Percentiles rank a stretch among this genome's conserved stretches.
These are phyloP conservation scores for Astrocystis sublimbata DNA, from an alignment of 495 filamentous ascomycete genomes.

Conservation along the genomic window DNA sequence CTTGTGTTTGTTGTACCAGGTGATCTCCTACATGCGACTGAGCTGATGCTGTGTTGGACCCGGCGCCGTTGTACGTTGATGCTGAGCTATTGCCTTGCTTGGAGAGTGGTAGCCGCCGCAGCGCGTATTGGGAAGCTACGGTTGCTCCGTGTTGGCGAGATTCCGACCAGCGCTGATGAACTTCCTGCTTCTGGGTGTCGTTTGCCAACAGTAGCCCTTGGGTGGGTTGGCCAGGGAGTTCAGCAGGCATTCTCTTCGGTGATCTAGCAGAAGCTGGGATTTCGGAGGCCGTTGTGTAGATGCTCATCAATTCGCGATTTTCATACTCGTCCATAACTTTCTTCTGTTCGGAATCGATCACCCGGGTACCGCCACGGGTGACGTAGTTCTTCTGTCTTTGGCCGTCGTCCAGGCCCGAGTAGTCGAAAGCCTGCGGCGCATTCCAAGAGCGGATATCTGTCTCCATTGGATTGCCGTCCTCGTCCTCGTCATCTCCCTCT, in stretches of 20 bases:
- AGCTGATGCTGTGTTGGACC: not conserved
- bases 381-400: constrained; percentile 57
- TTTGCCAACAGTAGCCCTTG: constrained; percentile 21
- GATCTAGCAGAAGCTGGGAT: constrained; percentile 78
- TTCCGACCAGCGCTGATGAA: constrained; percentile 35
- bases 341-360: constrained; percentile 64
- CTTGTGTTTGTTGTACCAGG: constrained; percentile 16
- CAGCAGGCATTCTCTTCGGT: constrained; percentile 46
- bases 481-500: constrained; percentile 67
- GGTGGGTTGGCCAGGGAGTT: constrained; percentile 19
- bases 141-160: constrained; percentile 18
- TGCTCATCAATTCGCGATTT: constrained; percentile 75
- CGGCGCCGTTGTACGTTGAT: not conserved
- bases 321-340: constrained; percentile 70
- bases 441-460: constrained; percentile 38
- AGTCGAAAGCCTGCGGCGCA: constrained; percentile 53
- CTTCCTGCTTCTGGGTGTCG: constrained; percentile 31
- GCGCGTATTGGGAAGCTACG: constrained; percentile 19
- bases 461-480: constrained; percentile 29
- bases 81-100: not conserved
- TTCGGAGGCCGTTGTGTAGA: constrained; percentile 72
- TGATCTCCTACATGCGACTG: not conserved
- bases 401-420: constrained; percentile 48
- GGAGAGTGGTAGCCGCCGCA: constrained; percentile 20
- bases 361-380: constrained; percentile 62